phyloP scores from a whole-genome alignment of 768 basidiomycete genomes.

The Tylopilus subfusipes region DNA sequence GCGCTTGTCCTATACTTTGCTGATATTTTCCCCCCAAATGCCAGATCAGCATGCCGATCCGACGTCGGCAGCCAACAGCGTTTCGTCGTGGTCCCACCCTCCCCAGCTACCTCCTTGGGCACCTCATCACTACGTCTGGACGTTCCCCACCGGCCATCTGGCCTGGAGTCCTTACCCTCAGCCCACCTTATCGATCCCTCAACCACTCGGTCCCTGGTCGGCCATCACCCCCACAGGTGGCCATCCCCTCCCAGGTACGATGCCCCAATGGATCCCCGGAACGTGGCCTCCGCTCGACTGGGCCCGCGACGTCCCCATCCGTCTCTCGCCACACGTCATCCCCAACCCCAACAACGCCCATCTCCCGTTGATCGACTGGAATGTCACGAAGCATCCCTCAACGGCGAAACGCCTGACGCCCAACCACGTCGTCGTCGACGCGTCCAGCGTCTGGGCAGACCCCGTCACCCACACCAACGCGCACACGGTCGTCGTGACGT shows the following conservation, averaged over 20 bases:
- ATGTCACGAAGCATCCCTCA: slow-evolving; percentile 33
- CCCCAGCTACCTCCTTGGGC: slow-evolving; percentile 12
- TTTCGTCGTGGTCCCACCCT: slow-evolving; percentile 1
- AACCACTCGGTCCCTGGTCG: slow-evolving; percentile 15
- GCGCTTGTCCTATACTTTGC: not conserved
- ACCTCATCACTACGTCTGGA: slow-evolving; percentile 25
- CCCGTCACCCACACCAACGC: slow-evolving; percentile 22
- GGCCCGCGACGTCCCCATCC: slow-evolving; percentile 19
- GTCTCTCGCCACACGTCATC: slow-evolving; percentile 27
- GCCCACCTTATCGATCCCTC: slow-evolving; percentile 1
- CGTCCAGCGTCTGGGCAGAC: slow-evolving; percentile 15
- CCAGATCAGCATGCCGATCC: slow-evolving; percentile 9
- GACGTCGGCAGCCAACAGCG: not conserved
- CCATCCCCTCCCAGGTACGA: slow-evolving; percentile 22
- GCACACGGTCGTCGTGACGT: slow-evolving; percentile 22
- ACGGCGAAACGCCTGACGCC: slow-evolving; percentile 31
- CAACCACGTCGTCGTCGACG: slow-evolving; percentile 22
- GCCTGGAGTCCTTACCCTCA: slow-evolving; percentile 28
- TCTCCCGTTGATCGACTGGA: slow-evolving; percentile 35
- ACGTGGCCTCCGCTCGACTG: slow-evolving; percentile 29
- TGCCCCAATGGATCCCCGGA: slow-evolving; percentile 26
- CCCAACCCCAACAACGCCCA: slow-evolving; percentile 31
- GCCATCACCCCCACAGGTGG: slow-evolving; percentile 19
- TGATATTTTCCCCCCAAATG: slow-evolving; percentile 4
- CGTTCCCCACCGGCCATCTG: slow-evolving; percentile 22